Evolutionary conservation across 2,329 filamentous ascomycete species (phyloP), one percentile per base, ranked within the genome.

Genomic region (Alternaria dauci): DNA sequence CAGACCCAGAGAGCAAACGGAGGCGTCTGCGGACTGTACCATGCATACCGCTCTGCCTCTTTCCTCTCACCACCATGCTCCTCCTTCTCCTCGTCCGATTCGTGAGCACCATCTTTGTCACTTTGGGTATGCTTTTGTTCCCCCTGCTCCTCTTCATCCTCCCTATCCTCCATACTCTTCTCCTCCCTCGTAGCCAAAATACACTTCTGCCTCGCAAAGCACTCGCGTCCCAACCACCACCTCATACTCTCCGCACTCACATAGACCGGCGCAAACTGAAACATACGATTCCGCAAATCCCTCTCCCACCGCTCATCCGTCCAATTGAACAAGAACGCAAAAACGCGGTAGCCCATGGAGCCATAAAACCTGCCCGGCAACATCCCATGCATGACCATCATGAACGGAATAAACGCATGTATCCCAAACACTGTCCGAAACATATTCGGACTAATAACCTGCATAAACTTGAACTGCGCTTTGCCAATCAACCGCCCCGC

Each of bases 401-500:
- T 97, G 66, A 95, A 84, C 0, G 94, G 94, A 46, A 98, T 96
- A 76, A 97, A 97, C 0, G 92, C 88, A 74, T 97, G 94, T 41
- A 97, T 93, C 16, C 94, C 94, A 74, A 97, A 97, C 68, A 96
- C 86, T 23, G 93, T 73, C 1, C 92, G 85, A 78, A 97, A 97
- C 75, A 93, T 83, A 28, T 79, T 83, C 0, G 92, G 91, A 0
- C 89, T 90, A 52, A 97, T 91, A 52, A 91, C 81, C 16, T 89
- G 87, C 90, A 97, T 94, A 79, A 97, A 94, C 69, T 93, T 94
- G 82, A 97, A 94, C 78, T 96, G 95, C 76, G 92, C 89, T 76
- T 93, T 94, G 51, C 89, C 88, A 53, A 97, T 92, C 20, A 97
- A 79, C 0, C 92, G 91, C 0, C 94, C 94, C 0, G 94, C 93